Evolutionary conservation across 768 basidiomycete genomes (phyloP), one percentile per base, ranked within the genome.

Genomic region (Podaxis carcinomalis): DNA sequence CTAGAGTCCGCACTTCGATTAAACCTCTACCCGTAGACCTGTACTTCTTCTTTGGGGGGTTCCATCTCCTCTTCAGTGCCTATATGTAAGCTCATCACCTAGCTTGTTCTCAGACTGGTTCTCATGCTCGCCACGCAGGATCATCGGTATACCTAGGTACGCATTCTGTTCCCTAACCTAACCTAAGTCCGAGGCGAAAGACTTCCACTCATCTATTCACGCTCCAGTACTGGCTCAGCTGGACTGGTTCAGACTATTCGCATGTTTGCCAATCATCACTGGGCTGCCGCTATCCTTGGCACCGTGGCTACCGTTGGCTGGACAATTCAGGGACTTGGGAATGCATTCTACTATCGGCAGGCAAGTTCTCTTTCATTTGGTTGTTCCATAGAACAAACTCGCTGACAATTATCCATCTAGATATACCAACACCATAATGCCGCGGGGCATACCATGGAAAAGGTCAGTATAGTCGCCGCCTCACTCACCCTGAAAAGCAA

Each of bases 1-100:
- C 53, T 69, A 65, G 66, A 64, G 50, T 52, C 65, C 69, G 65
- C 64, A 65, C 71, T 63, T 61, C 66, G 63, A 66, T 63, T 64
- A 72, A 67, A 71, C 65, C 67, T 62, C 59, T 62, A 66, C 70
- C 54, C 51, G 28, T 68, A 98, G 95, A 98, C 78, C 74, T 97
- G 65, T 99, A 93, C 80, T 96, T 98, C 81, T 85, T 98, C 76
- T 99, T 99, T 77, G 83, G 88, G 58, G 96, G 94, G 51, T 98
- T 92, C 82, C 95, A 99, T 76, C 82, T 98, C 63, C 80, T 92
- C 44, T 98, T 93, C 78, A 92, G 90, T 64, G 72, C 92, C 69
- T 98, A 98, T 78, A 93, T 92, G 93, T 92, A 70, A 78, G 87
- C 67, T 62, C 64, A 58, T 65, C 55, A 62, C 59, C 44, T 51